phyloP scores from a whole-genome alignment of 2,329 filamentous ascomycete genomes.

The Neurospora sp. region DNA sequence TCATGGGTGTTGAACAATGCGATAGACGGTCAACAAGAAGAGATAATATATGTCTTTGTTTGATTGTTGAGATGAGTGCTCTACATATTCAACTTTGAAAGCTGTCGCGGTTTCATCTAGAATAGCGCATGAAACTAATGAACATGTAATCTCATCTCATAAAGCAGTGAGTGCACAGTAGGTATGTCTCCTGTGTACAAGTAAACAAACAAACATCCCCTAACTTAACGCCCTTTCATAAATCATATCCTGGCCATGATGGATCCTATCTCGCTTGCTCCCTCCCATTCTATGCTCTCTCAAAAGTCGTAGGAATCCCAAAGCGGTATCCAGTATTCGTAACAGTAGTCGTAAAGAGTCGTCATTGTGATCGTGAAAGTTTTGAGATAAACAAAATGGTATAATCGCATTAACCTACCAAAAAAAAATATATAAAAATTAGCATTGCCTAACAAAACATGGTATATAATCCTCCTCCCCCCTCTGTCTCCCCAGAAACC shows the following conservation, averaged over 20 bases:
- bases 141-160: too few species aligned
- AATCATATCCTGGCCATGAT: neutral
- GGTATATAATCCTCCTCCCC: neutral
- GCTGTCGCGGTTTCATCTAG: too few species aligned
- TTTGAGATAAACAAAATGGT: neutral
- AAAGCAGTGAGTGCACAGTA: too few species aligned
- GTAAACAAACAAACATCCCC: neutral
- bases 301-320: neutral
- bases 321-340: neutral
- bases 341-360: neutral
- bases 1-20: neutral
- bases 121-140: too few species aligned
- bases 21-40: neutral
- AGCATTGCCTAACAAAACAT: neutral
- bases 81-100: too few species aligned
- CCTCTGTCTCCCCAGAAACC: neutral
- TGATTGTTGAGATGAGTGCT: too few species aligned
- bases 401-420: neutral
- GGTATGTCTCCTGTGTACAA: too few species aligned
- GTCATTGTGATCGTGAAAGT: neutral
- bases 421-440: neutral
- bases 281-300: neutral
- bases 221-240: neutral
- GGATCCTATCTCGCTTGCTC: neutral
- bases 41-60: too few species aligned